Evolutionary conservation across 2,329 filamentous ascomycete species (phyloP), one percentile per base, ranked within the genome.

Genomic region (Pseudonectria buxi): DNA sequence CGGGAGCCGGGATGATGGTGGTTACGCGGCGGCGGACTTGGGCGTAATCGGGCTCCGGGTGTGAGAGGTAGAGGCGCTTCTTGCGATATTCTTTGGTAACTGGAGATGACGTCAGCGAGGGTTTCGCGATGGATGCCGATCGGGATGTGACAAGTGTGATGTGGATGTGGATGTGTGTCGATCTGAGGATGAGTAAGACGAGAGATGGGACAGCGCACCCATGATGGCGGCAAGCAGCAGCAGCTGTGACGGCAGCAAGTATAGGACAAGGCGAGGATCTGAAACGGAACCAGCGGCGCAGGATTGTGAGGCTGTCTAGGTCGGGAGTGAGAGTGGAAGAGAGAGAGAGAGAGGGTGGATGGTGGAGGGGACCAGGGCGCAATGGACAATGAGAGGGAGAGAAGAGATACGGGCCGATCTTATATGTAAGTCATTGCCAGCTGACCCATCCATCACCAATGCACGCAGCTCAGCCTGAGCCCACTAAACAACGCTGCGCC

Each of bases 21-120:
- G 64, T 67, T 50, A 64, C 46, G 40, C 55, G 57, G 28, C 51
- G 56, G 28, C 56, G 58, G 35, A 61, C 51, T 30, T 55, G 51
- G 41, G 57, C 49, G 36, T 61, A 53, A 46, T 65, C 64, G 28
- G 58, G 58, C 33, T 57, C 58, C 7, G 64, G 62, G 28, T 61
- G 61, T 27, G 58, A 52, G 27, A 68, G 59, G 40, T 68, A 68
- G 47, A 68, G 54, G 39, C 60, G 61, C 53, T 64, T 67, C 53
- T 67, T 68, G 43, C 46, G 41, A 40, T 56, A 52, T 22, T 57
- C 46, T 35, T 43, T 53, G 45, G 51, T 53, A 39, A 50, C 47
- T 55, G 35, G 35, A 35, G 32, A 12, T 45, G 44, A 46, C 35
- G 49, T 56, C 45, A 55, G 51, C 39, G 36, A 46, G 39, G 33